Evolutionary conservation across 192 early-diverging fungal species (phyloP), one percentile per base, ranked within the genome.

Genomic region (Podochytrium sp.): DNA sequence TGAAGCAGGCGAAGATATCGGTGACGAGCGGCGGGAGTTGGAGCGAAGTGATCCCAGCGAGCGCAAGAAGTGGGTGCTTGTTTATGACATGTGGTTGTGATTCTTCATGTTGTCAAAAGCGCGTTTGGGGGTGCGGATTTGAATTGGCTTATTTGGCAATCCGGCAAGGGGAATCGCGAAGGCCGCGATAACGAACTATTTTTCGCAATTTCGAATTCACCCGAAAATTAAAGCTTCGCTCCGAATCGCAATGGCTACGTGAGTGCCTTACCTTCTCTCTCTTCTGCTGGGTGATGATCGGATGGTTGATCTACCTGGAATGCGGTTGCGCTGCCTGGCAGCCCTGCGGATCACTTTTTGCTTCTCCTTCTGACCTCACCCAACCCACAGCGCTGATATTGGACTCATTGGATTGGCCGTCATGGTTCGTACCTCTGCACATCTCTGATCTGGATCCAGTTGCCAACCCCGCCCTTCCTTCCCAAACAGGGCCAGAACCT

Each of bases 371-470:
- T 47, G 43, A 12, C 7, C 52, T 6, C 10, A 55, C 25, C 23
- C 62, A 25, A 10, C 2, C 35, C 3, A 33, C 56, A 86, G 85
- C 86, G 96, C 93, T 87, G 97, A 99, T 86, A 95, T 99, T 80
- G 97, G 96, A 81, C 92, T 99, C 76, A 99, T 99, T 83, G 97
- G 97, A 78, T 89, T 99, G 79, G 97, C 97, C 82, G 97, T 99
- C 78, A 99, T 99, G 97, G 95, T 96, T 89, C 40, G 7, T 10
- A n/a, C n/a, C n/a, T n/a, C n/a, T n/a, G n/a, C n/a, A n/a, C n/a
- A 86, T 83, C n/a, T 3, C 0, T 33, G 33, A 33, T 35, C 2
- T 55, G 41, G 41, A 55, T 14, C 34, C 29, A 10, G 20, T 58
- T 81, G 23, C 23, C 0, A 23, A 55, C 7, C 52, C 25, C 16